Percentiles rank a stretch among this genome's conserved stretches.
Evolutionary conservation across 1,284 basidiomycete genomes (phyloP).

Genomic region (Paramarasmius palmivorus): DNA sequence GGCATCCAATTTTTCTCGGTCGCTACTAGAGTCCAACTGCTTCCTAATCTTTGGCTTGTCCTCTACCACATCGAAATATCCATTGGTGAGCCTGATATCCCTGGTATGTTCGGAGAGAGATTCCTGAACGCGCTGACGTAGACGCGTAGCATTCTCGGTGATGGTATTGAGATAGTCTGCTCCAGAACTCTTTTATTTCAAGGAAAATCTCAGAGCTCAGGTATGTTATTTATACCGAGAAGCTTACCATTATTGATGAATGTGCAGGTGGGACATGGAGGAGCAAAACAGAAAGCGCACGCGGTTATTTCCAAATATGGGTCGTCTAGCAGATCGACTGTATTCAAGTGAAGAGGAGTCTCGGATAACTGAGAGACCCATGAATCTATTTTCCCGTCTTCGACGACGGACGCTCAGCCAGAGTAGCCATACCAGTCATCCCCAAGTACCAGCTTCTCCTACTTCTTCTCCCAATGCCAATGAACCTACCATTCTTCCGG

Average conservation of each 20-base stretch:
- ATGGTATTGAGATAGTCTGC: slow-evolving; percentile 62
- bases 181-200: background rate
- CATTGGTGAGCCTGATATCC: slow-evolving; percentile 61
- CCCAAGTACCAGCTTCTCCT: too few relatives aligned
- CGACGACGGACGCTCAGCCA: too few relatives aligned
- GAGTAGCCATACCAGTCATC: too few relatives aligned
- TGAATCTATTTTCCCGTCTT: too few relatives aligned
- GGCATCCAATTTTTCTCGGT: slow-evolving; percentile 88
- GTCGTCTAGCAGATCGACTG: too few relatives aligned
- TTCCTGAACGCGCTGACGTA: slow-evolving; percentile 79
- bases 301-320: too few relatives aligned
- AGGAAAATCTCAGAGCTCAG: background rate
- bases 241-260: background rate
- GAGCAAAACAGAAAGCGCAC: too few relatives aligned
- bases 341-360: too few relatives aligned
- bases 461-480: too few relatives aligned
- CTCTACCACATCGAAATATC: slow-evolving; percentile 68
- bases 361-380: too few relatives aligned
- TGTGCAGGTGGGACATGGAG: too few relatives aligned
- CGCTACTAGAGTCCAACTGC: slow-evolving; percentile 84
- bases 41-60: slow-evolving; percentile 77
- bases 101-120: slow-evolving; percentile 77
- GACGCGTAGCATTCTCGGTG: slow-evolving; percentile 77
- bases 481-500: too few relatives aligned
- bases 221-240: background rate